Evolutionary conservation across 306 rosid genomes (phyloP).

Genomic region (Comarum palustre): DNA sequence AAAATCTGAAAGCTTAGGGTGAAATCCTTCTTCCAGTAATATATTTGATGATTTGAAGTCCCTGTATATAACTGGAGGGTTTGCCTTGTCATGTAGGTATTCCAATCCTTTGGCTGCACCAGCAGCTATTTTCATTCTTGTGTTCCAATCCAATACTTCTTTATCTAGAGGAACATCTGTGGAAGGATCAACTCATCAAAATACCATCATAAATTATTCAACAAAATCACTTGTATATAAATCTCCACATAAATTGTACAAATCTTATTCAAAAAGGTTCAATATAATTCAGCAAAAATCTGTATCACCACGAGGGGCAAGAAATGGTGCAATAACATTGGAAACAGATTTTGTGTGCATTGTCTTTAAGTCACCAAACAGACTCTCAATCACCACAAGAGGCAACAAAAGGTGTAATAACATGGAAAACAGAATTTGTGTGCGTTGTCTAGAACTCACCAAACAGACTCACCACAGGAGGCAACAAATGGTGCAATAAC

Average conservation of each 20-base stretch:
- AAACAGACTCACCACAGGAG: not conserved
- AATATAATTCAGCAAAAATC: not conserved
- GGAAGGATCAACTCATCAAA: conserved; percentile 12
- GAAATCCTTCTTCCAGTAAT: conserved; percentile 77
- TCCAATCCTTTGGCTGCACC: conserved; percentile 91
- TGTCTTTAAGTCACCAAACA: no score
- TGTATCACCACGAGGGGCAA: no score
- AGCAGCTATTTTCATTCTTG: conserved; percentile 85
- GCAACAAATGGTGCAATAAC: not conserved
- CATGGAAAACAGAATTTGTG: no score
- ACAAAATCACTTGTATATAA: not conserved
- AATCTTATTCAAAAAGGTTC: not conserved
- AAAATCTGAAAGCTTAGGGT: conserved; percentile 88
- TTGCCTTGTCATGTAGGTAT: conserved; percentile 83
- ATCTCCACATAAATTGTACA: not conserved
- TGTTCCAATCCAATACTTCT: conserved; percentile 86
- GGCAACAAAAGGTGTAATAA: no score
- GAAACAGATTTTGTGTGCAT: no score
- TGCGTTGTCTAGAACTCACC: no score
- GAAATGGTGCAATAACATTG: no score
- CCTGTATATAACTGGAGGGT: conserved; percentile 85
- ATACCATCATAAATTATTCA: not conserved
- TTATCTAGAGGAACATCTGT: conserved; percentile 77
- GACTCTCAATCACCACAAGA: no score
- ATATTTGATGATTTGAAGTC: conserved; percentile 91